Base-by-base conservation (phyloP, 1,139 yeast genomes). In the Geotrichum australiense region DNA sequence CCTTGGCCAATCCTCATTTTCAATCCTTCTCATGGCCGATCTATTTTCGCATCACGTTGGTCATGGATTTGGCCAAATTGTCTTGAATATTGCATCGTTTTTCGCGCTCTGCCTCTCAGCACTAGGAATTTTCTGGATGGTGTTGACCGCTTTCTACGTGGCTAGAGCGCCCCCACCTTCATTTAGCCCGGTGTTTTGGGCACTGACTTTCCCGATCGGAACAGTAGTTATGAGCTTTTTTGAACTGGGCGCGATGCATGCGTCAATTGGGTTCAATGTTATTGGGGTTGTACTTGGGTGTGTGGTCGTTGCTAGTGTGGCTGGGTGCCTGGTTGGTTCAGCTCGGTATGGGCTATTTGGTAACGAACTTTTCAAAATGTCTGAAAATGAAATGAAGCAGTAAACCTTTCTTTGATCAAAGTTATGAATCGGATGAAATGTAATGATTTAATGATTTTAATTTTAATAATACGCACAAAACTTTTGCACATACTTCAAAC, bases 181-280 rank as follows among this genome's bases (percentile, higher is more conserved):
- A 36, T 84, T 78, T 66, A 69, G 71, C 46, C 71, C 73, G 50
- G 76, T 78, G 0, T 84, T 81, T 73, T 86, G 95, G 94, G 78
- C 87, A 23, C 75, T 83, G 69, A 82, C 95, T 48, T 87, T 87
- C 78, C 96, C 96, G 2, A 57, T 85, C 52, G 96, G 95, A 2
- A 85, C 96, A 0, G 79, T 83, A 80, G 68, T 80, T 0, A 61
- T 82, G 16, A 75, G 85, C 2, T 72, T 76, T 50, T 59, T 67
- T 16, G 73, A 74, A 51, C 57, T 85, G 21, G 74, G 68, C 29
- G 53, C 49, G 2, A 59, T 71, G 5, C 69, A 65, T 39, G 69
- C 71, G 5, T 64, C 77, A 50, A 56, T 57, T 30, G 74, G 78
- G 3, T 81, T 81, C 62, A 69, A 73, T 49, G 78, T 78, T 4